These are phyloP conservation scores for Auxenochlorella pyrenoidosa DNA, from an alignment of 139 green algal species.

Conservation along the genomic window DNA sequence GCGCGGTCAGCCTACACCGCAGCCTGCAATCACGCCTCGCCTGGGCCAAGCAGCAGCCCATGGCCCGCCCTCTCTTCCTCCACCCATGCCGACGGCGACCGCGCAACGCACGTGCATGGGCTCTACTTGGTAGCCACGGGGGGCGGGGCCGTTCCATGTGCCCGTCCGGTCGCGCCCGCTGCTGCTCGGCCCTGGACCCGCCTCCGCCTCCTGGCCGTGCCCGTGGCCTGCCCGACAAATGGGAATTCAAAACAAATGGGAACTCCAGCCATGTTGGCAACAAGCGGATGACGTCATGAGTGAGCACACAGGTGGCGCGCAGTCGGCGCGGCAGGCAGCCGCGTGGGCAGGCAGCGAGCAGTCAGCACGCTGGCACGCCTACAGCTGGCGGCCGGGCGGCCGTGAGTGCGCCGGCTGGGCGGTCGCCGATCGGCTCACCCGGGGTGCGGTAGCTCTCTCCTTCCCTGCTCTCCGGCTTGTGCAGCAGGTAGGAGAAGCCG, in stretches of 20 bases:
- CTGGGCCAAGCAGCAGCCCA: too few species aligned
- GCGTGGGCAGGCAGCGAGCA: not conserved
- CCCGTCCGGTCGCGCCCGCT: conserved; percentile 62
- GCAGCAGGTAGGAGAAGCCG: conserved; percentile 79
- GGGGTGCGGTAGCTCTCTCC: conserved; percentile 66
- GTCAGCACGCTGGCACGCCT: not conserved
- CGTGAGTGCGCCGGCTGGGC: not conserved
- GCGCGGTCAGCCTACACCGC: too few species aligned
- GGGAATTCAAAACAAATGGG: too few species aligned
- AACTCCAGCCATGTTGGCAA: not conserved
- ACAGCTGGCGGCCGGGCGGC: not conserved
- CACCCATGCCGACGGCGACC: too few species aligned
- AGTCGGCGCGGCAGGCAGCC: too few species aligned
- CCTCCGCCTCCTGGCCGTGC: not conserved
- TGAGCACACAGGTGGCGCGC: not conserved
- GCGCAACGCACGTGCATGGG: conserved; percentile 45
- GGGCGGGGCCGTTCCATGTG: conserved; percentile 84
- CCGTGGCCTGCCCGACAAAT: not conserved
- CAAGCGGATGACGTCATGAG: not conserved
- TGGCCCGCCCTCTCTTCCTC: too few species aligned
- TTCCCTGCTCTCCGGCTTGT: conserved; percentile 55
- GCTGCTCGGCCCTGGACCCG: not conserved
- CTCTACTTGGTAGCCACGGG: conserved; percentile 45
- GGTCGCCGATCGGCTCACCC: conserved; percentile 1
- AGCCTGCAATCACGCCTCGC: too few species aligned